A percentile compares a stretch with the other conserved stretches of the same genome.
These are phyloP conservation scores for Agrocybe pediades DNA, from an alignment of 768 basidiomycete genomes.

Conservation along the genomic window DNA sequence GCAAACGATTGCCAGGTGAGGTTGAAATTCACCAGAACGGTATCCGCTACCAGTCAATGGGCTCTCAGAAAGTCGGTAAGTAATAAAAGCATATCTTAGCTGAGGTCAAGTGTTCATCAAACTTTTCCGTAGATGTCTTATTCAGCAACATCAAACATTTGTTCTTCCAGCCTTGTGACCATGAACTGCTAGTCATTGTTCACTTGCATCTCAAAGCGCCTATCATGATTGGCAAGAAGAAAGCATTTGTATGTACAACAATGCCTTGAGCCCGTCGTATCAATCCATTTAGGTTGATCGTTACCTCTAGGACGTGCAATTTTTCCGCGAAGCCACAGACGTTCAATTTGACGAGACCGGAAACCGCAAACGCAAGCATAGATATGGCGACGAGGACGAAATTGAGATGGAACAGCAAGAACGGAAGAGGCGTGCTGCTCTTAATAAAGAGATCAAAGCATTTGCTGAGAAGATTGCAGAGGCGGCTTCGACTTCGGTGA, in stretches of 20 bases:
- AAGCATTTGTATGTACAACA: slow-evolving; percentile 71
- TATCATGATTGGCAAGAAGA: slow-evolving; percentile 99
- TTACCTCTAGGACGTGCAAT: slow-evolving; percentile 83
- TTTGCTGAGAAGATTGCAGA: slow-evolving; percentile 94
- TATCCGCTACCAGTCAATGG: slow-evolving; percentile 87
- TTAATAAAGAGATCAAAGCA: slow-evolving; percentile 93
- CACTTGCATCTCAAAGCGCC: slow-evolving; percentile 93
- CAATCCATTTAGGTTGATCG: too few species aligned
- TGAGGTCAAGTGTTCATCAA: background rate
- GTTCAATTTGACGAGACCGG: slow-evolving; percentile 99
- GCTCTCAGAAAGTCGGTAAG: slow-evolving; percentile 89
- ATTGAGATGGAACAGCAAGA: slow-evolving; percentile 99
- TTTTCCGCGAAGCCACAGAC: slow-evolving; percentile 96
- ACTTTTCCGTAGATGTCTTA: slow-evolving; percentile 66
- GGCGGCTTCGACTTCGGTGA: slow-evolving; percentile 73
- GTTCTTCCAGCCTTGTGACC: slow-evolving; percentile 98
- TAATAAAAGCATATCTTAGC: background rate
- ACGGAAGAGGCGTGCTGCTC: slow-evolving; percentile 79
- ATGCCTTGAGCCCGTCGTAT: too few species aligned
- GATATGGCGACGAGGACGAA: slow-evolving; percentile 98
- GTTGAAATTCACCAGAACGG: slow-evolving; percentile 98
- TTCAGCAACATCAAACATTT: slow-evolving; percentile 98
- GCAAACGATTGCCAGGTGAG: slow-evolving; percentile 94
- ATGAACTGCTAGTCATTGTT: slow-evolving; percentile 91
- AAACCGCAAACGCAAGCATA: slow-evolving; percentile 95